These are phyloP conservation scores for Epichloe aotearoae DNA, from an alignment of 2,329 filamentous ascomycete species.

Conservation along the genomic window DNA sequence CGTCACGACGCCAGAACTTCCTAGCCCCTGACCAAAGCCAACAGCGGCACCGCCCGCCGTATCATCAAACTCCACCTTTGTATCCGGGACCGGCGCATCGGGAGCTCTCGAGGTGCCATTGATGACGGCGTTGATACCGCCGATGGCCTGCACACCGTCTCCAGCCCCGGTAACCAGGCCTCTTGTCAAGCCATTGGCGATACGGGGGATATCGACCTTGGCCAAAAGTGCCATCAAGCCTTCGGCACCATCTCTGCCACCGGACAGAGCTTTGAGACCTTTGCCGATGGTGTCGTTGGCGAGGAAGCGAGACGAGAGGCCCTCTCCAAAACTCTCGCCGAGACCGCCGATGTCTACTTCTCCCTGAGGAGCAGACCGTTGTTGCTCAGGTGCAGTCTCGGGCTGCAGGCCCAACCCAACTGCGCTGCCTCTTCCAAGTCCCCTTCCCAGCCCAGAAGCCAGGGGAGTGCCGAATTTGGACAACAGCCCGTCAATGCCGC, in stretches of 20 bases:
- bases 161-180: conserved; percentile 22
- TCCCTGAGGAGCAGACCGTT: not conserved
- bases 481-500: conserved; percentile 1
- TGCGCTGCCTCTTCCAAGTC: conserved; percentile 13
- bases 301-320: conserved; percentile 19
- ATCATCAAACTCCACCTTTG: conserved; percentile 20
- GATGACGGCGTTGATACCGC: conserved; percentile 19
- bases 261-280: conserved; percentile 7
- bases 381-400: conserved; percentile 10
- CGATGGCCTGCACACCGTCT: conserved; percentile 19
- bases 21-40: conserved; percentile 22
- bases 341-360: conserved; percentile 10
- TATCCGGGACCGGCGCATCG: conserved; percentile 8
- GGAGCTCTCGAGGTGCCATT: conserved; percentile 15
- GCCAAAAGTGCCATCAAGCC: conserved; percentile 9
- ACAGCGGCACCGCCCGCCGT: conserved; percentile 20
- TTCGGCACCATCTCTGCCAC: not conserved
- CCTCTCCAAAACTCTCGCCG: conserved; percentile 13
- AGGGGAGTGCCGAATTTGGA: conserved; percentile 8
- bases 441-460: conserved; percentile 16
- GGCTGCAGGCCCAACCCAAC: conserved; percentile 18
- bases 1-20: conserved; percentile 19
- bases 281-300: conserved; percentile 18
- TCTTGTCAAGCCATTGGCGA: conserved; percentile 21
- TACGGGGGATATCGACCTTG: conserved; percentile 12